Evolutionary conservation across 75 land plant genomes (phyloP), one percentile per base, ranked within the genome.

Genomic region (Pinus taeda): DNA sequence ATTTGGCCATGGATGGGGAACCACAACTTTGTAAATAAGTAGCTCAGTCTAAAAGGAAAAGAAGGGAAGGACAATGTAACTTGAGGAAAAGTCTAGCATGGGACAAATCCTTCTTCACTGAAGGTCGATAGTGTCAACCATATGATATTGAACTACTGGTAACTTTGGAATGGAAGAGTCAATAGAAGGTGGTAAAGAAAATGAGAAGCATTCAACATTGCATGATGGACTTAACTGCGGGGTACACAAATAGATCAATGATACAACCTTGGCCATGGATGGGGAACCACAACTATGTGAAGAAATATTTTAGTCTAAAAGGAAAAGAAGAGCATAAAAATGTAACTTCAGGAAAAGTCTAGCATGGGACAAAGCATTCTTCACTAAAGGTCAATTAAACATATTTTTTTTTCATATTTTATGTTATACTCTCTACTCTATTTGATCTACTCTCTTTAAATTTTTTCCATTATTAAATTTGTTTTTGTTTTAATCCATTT

Each of bases 311-410:
- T 78, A 53, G 59, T 79, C 76, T 73, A 77, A 74, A 74, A 76
- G 12, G 75, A 70, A 36, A 71, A 76, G 17, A 81, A 89, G 59
- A 77, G 79, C 62, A 73, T 78, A 79, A 26, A 82, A 77, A 71
- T 87, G 60, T 64, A 93, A 90, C 66, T 80, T 95, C 80, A 88
- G 98, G 12, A 90, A 95, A 80, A 93, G 96, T 82, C 76, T 95
- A 71, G 98, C 98, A 4, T 95, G 98, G 98, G 90, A 95, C 74
- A 90, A 82, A 76, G 93, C 98, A 11, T 95, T 93, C 76, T 92
- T 93, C 59, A 93, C 96, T 14, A 88, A 86, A 86, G 98, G 98
- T 89, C 8, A 15, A 29, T 18, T n/a, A 58, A 4, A 17, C 39
- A 4, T 22, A 4, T 22, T 29, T 18, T 8, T 18, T 8, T 37